A percentile compares a stretch with the other conserved stretches of the same genome.
Conservation (phyloP, 2,329 filamentous ascomycete species). For the Microcyclospora tardicrescens region DNA sequence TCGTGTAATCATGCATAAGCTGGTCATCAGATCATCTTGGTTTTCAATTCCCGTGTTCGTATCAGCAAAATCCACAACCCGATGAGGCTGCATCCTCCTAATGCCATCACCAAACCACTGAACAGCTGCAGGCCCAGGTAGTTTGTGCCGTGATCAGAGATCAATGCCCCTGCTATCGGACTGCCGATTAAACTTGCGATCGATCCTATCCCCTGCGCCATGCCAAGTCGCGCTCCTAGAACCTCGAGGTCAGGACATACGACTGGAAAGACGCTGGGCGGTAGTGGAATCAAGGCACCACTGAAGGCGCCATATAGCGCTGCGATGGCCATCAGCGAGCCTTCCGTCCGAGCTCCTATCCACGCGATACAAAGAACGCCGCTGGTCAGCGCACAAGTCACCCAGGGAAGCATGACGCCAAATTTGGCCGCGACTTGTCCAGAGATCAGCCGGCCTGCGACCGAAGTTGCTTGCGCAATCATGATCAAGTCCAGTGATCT, state of each 20-base stretch:
- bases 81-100: conserved; percentile 14
- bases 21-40: conserved; percentile 5
- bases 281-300: conserved; percentile 34
- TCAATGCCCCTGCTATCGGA: conserved; percentile 33
- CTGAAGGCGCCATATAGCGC: conserved; percentile 33
- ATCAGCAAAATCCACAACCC: conserved; percentile 16
- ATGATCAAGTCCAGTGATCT: conserved; percentile 43
- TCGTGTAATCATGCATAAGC: too few relatives aligned
- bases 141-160: conserved; percentile 7
- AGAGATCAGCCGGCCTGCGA: conserved; percentile 39
- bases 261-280: conserved; percentile 30
- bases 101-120: conserved; percentile 16
- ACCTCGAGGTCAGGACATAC: conserved; percentile 35
- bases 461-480: conserved; percentile 44
- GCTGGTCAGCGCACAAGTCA: conserved; percentile 35
- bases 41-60: conserved; percentile 8
- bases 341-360: conserved; percentile 34
- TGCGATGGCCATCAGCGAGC: conserved; percentile 30
- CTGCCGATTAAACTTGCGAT: conserved; percentile 32
- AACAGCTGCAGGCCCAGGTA: conserved; percentile 21
- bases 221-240: conserved; percentile 34
- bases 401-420: conserved; percentile 43
- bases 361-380: conserved; percentile 42
- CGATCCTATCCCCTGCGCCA: conserved; percentile 33
- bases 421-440: conserved; percentile 36